Evolutionary conservation across 495 filamentous ascomycete species (phyloP).

Genomic region (Penicillium roqueforti): DNA sequence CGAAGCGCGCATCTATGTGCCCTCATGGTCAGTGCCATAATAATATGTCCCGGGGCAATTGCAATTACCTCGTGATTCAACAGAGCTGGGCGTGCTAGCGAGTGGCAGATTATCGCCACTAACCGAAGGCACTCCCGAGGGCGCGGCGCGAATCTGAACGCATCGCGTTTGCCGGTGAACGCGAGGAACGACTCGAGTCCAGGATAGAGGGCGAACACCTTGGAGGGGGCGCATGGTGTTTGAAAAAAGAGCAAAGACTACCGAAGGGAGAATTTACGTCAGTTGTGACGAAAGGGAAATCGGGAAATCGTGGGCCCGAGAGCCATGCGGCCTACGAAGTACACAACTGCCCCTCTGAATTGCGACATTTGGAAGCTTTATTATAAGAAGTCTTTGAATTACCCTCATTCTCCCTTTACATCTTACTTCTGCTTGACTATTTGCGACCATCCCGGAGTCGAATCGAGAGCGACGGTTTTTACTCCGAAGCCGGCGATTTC

Average conservation of each 20-base stretch:
- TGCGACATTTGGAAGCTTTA: slow-evolving; percentile 15
- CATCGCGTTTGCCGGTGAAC: slow-evolving; percentile 33
- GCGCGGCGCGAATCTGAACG: slow-evolving; percentile 44
- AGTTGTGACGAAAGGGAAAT: slow-evolving; percentile 19
- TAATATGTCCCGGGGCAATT: not conserved
- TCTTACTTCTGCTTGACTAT: not conserved
- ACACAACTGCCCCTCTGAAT: slow-evolving; percentile 20
- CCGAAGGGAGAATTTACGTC: slow-evolving; percentile 30
- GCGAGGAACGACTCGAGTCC: slow-evolving; percentile 35
- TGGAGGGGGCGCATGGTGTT: slow-evolving; percentile 37
- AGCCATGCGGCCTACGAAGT: slow-evolving; percentile 8
- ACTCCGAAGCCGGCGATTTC: slow-evolving; percentile 41
- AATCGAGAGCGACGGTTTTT: slow-evolving; percentile 17
- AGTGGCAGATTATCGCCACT: slow-evolving; percentile 41
- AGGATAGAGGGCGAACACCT: slow-evolving; percentile 38
- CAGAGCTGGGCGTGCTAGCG: slow-evolving; percentile 36
- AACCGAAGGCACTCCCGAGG: slow-evolving; percentile 33
- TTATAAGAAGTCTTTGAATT: not conserved
- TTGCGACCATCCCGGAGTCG: not conserved
- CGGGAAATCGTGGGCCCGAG: slow-evolving; percentile 32
- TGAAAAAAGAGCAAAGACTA: slow-evolving; percentile 9
- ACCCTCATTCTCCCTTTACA: slow-evolving; percentile 2
- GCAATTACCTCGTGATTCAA: slow-evolving; percentile 38
- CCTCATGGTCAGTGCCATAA: not conserved
- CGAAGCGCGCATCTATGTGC: slow-evolving; percentile 79